phyloP scores from a whole-genome alignment of 2,329 filamentous ascomycete species.

The Pseudogymnoascus sp. region DNA sequence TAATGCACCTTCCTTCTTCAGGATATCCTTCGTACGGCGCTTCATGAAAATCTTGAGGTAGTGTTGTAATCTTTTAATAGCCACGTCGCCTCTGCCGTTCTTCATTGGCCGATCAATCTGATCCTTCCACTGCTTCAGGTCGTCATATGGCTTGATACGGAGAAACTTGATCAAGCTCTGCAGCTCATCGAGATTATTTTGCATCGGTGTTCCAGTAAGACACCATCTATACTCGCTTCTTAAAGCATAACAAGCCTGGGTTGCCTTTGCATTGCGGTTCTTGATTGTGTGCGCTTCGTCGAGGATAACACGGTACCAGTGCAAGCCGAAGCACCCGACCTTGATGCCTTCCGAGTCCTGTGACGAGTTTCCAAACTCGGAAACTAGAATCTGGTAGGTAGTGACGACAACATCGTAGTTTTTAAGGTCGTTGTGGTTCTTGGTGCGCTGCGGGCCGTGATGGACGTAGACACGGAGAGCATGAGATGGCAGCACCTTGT shows the following conservation, averaged over 20 bases:
- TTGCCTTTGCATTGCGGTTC: slow-evolving; percentile 92
- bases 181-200: slow-evolving; percentile 95
- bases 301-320: slow-evolving; percentile 93
- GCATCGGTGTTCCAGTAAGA: slow-evolving; percentile 91
- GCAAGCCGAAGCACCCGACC: slow-evolving; percentile 35
- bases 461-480: slow-evolving; percentile 79
- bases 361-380: slow-evolving; percentile 70
- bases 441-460: slow-evolving; percentile 80
- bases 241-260: slow-evolving; percentile 82
- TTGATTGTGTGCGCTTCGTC: slow-evolving; percentile 99
- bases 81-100: slow-evolving; percentile 79
- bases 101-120: slow-evolving; percentile 88
- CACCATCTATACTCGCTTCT: slow-evolving; percentile 91
- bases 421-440: slow-evolving; percentile 67
- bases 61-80: slow-evolving; percentile 77
- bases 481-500: slow-evolving; percentile 66
- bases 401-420: slow-evolving; percentile 94
- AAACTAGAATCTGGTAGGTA: slow-evolving; percentile 91
- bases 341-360: slow-evolving; percentile 56
- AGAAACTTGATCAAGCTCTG: slow-evolving; percentile 92
- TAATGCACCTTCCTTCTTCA: slow-evolving; percentile 78
- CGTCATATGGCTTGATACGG: slow-evolving; percentile 83
- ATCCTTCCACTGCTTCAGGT: slow-evolving; percentile 80
- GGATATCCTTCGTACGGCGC: slow-evolving; percentile 92
- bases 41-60: slow-evolving; percentile 95